Evolutionary conservation across 805 yeast genomes (phyloP).

Genomic region (Lipomyces orientalis): DNA sequence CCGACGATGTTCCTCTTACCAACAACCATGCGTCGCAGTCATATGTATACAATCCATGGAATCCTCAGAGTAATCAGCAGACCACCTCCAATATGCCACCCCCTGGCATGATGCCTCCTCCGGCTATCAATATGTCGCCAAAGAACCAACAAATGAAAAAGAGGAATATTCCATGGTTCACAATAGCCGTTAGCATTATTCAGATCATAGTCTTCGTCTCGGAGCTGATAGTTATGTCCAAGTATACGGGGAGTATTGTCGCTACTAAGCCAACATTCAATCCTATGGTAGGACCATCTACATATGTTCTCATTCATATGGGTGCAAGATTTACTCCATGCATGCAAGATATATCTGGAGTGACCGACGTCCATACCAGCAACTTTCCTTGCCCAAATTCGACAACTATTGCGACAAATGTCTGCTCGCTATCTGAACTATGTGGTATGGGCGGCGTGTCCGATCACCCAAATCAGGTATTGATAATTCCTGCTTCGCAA

Average conservation of each 20-base stretch:
- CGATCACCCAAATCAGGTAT: conserved; percentile 58
- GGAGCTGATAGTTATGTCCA: conserved; percentile 63
- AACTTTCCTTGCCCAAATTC: conserved; percentile 73
- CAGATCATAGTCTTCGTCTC: conserved; percentile 64
- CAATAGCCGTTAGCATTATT: conserved; percentile 40
- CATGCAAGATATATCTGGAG: conserved; percentile 58
- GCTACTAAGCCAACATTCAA: conserved; percentile 75
- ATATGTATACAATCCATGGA: conserved; percentile 12
- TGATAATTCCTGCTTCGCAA: background rate
- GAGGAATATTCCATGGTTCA: conserved; percentile 42
- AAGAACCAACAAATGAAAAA: background rate
- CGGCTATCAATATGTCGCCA: conserved; percentile 5
- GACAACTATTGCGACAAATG: conserved; percentile 59
- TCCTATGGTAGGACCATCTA: conserved; percentile 80
- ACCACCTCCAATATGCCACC: background rate
- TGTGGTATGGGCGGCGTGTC: conserved; percentile 64
- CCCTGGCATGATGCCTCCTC: conserved; percentile 6
- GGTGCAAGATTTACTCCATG: conserved; percentile 77
- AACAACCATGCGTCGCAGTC: background rate
- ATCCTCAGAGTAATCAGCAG: conserved; percentile 5
- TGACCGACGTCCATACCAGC: conserved; percentile 56
- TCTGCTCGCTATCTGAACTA: conserved; percentile 60
- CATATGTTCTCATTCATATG: conserved; percentile 64
- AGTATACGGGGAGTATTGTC: conserved; percentile 65
- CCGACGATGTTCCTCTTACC: conserved; percentile 30